A percentile compares a stretch with the other conserved stretches of the same genome.
Evolutionary conservation across 257 asterid species (phyloP).

Genomic region (Striga asiatica): DNA sequence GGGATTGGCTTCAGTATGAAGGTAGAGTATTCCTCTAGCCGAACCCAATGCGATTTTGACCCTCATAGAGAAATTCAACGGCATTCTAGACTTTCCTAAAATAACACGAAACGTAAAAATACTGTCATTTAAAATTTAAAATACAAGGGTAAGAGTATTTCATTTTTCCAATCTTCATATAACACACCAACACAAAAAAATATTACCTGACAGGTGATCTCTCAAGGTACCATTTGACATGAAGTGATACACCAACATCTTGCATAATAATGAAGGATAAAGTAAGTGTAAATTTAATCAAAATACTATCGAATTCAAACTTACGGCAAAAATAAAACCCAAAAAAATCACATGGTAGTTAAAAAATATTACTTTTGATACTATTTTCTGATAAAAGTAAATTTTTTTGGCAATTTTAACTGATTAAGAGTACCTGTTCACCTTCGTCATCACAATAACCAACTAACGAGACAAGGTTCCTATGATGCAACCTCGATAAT

Average conservation of each 20-base stretch:
- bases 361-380: too few relatives aligned
- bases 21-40: conserved; percentile 82
- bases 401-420: too few relatives aligned
- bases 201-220: conserved; percentile 67
- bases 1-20: conserved; percentile 84
- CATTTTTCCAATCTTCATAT: too few relatives aligned
- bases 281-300: too few relatives aligned
- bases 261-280: too few relatives aligned
- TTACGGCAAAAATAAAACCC: too few relatives aligned
- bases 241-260: conserved; percentile 84
- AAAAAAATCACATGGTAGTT: too few relatives aligned
- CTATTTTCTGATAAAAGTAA: too few relatives aligned
- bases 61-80: conserved; percentile 50
- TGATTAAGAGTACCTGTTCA: conserved; percentile 67
- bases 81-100: conserved; percentile 35
- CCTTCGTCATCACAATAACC: conserved; percentile 73
- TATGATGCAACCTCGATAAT: conserved; percentile 52
- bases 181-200: background rate
- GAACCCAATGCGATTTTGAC: conserved; percentile 63
- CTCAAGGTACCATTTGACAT: conserved; percentile 79
- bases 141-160: background rate
- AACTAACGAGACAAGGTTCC: conserved; percentile 45
- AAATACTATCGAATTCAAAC: too few relatives aligned
- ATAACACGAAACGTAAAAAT: too few relatives aligned
- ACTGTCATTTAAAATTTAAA: background rate